Base-by-base conservation (phyloP, 2,329 filamentous ascomycete species). In the Camillea tinctor region DNA sequence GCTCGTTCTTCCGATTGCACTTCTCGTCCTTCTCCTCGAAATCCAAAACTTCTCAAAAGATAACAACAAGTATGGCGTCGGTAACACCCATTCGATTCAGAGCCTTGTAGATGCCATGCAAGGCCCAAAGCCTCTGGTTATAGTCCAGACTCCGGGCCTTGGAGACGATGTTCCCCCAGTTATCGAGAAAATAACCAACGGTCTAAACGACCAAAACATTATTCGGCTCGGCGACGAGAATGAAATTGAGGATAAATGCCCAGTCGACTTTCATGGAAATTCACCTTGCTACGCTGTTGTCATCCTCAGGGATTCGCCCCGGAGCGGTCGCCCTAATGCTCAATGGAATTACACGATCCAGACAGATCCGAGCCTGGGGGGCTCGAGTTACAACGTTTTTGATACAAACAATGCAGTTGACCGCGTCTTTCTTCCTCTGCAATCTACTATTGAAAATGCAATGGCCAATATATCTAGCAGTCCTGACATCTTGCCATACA, bases 211-310 rank as follows among this genome's bases (percentile, higher is more conserved):
- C 20, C 60, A 50, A 50, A 64, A 58, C 11, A 50, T 71, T 7
- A 52, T 67, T 21, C 36, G 64, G 17, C 61, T 67, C 7, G 52
- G 58, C n/a, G 52, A 63, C 50, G 53, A 60, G 9, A 58, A 52
- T 23, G 21, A 66, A 44, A 59, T 70, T 13, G 61, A 66, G 7
- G n/a, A 52, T 1, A 64, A 54, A 6, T 71, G 69, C 22, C 64
- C 64, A 9, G 68, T 70, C 22, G 68, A 71, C 51, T 70, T 64
- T 54, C 76, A 83, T 21, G 90, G 90, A 8, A 86, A 89, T 1
- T 90, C 88, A 1, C 79, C 79, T 3, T 95, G 91, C 75, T 91
- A 87, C 71, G 90, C 86, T 7, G 91, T 89, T 2, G 85, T 88
- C 3, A 81, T 88, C 7, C 93, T 96, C 72, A 79, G 87, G 58